Conservation (phyloP, 768 basidiomycete genomes). For the Suillus alpinus region DNA sequence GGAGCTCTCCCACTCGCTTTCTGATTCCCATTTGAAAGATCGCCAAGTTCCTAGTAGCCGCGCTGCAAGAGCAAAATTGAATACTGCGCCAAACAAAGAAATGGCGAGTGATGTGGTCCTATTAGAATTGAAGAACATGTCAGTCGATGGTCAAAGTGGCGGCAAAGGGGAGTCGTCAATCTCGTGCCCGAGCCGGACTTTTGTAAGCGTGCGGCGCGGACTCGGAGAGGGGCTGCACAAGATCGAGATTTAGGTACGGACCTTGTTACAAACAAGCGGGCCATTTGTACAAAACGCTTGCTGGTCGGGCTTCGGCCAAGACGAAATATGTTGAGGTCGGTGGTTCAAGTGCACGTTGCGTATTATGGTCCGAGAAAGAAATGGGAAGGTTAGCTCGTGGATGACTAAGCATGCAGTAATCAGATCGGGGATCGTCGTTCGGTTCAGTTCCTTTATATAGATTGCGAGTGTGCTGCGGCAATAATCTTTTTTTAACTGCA, state of each 20-base stretch:
- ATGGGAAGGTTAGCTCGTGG: too few relatives aligned
- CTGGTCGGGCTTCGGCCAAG: background rate
- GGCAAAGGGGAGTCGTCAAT: slow-evolving; percentile 5
- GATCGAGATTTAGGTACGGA: slow-evolving; percentile 4
- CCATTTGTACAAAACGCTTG: background rate
- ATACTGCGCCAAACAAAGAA: slow-evolving; percentile 37
- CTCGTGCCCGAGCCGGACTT: slow-evolving; percentile 4
- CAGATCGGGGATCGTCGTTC: background rate
- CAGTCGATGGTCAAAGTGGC: background rate
- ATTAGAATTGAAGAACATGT: slow-evolving; percentile 9
- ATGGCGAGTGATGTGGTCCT: slow-evolving; percentile 37
- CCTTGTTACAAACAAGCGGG: slow-evolving; percentile 14
- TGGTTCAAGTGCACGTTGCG: background rate
- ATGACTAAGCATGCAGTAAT: background rate
- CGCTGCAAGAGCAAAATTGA: slow-evolving; percentile 39
- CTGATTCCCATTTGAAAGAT: slow-evolving; percentile 44
- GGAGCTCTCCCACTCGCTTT: slow-evolving; percentile 49
- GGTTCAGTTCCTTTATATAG: background rate
- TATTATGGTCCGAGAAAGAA: background rate
- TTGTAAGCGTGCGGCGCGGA: slow-evolving; percentile 5
- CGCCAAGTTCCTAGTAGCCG: slow-evolving; percentile 44
- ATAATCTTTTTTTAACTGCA: background rate
- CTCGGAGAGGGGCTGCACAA: slow-evolving; percentile 3
- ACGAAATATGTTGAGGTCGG: background rate
- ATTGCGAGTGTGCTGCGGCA: background rate